These are phyloP conservation scores for Fistulinella prunicolor DNA, from an alignment of 768 basidiomycete species.

Conservation along the genomic window DNA sequence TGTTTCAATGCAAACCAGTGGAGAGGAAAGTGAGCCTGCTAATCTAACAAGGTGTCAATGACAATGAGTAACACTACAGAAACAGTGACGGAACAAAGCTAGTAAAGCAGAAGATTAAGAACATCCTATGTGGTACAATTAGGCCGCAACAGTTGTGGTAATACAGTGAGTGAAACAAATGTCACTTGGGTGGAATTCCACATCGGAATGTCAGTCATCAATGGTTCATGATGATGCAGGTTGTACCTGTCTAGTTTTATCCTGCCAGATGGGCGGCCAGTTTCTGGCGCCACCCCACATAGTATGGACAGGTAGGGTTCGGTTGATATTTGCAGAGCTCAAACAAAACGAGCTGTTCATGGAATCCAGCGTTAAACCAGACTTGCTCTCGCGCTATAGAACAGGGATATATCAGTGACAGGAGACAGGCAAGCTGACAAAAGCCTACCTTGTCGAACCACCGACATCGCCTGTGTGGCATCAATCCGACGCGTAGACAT, in stretches of 20 bases:
- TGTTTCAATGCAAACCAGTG: conserved; percentile 1
- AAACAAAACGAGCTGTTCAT: conserved; percentile 74
- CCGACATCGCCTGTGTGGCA: conserved; percentile 56
- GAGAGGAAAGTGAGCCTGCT: background rate
- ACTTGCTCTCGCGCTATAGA: conserved; percentile 67
- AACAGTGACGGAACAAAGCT: conserved; percentile 7
- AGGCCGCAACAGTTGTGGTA: conserved; percentile 7
- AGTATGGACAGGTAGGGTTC: conserved; percentile 57
- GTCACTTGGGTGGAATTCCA: background rate
- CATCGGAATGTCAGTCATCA: conserved; percentile 9
- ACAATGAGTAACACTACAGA: conserved; percentile 5
- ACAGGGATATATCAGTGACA: conserved; percentile 1
- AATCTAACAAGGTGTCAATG: conserved; percentile 8
- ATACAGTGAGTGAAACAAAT: conserved; percentile 14
- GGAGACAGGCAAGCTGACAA: conserved; percentile 1
- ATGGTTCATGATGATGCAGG: conserved; percentile 1
- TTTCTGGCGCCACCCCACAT: conserved; percentile 59
- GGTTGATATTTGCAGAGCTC: conserved; percentile 71
- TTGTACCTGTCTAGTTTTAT: conserved; percentile 15
- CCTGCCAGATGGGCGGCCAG: conserved; percentile 48
- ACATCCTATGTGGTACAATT: conserved; percentile 16
- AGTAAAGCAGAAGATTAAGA: conserved; percentile 13
- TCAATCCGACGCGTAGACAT: conserved; percentile 63
- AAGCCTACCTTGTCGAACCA: conserved; percentile 54
- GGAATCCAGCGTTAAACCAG: conserved; percentile 77